phyloP scores from a whole-genome alignment of 116 monocot genomes.

The Trichopus zeylanicus region DNA sequence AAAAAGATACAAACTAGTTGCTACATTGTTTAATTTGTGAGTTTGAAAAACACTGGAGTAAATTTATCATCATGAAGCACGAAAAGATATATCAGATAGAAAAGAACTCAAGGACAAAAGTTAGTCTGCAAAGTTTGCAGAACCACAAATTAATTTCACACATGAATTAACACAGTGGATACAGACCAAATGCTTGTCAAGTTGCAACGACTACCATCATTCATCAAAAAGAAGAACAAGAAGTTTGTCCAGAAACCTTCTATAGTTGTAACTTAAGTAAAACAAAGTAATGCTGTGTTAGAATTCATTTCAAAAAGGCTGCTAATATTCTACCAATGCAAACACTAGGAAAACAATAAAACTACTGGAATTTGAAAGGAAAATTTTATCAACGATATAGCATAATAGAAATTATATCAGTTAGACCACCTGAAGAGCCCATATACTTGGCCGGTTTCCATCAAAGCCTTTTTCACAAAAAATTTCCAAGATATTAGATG shows the following conservation, averaged over 20 bases:
- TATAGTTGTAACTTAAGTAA: too few relatives aligned
- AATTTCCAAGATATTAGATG: constrained; percentile 26
- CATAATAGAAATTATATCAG: background rate
- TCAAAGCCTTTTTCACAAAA: constrained; percentile 60
- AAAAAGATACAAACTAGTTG: background rate
- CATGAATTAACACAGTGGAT: too few relatives aligned
- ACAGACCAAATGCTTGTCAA: too few relatives aligned
- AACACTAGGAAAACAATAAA: background rate
- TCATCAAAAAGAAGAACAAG: too few relatives aligned
- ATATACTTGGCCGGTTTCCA: constrained; percentile 66
- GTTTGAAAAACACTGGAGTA: background rate
- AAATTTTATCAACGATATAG: background rate
- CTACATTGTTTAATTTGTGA: background rate
- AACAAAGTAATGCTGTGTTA: too few relatives aligned
- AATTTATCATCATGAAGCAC: background rate
- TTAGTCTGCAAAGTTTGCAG: background rate
- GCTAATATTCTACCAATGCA: background rate
- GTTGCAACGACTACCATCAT: too few relatives aligned
- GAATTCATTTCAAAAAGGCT: background rate
- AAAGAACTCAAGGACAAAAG: background rate
- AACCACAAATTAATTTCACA: too few relatives aligned
- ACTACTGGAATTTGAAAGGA: background rate
- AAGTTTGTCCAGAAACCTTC: too few relatives aligned
- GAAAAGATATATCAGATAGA: background rate
- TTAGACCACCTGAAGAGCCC: constrained; percentile 77